Conservation (phyloP, 2,329 filamentous ascomycete genomes). For the Calonectria pteridis region DNA sequence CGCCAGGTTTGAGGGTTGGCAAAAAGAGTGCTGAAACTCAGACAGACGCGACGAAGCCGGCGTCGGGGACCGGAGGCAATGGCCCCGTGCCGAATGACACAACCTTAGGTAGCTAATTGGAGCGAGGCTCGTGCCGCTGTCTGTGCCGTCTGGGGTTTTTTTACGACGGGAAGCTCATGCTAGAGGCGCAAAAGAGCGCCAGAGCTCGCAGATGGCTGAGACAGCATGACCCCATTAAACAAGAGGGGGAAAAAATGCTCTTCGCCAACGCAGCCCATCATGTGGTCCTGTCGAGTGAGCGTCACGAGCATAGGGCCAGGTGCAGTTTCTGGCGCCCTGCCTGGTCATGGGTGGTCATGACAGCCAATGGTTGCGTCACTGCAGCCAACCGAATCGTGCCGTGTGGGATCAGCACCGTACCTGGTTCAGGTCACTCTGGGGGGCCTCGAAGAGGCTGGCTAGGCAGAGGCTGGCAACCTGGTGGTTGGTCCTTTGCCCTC, state of each 20-base stretch:
- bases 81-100: conserved; percentile 21
- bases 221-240: neutral
- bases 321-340: neutral
- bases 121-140: conserved; percentile 4
- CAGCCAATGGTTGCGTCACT: conserved; percentile 40
- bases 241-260: neutral
- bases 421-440: conserved; percentile 17
- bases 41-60: conserved; percentile 10
- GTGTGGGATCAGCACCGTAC: conserved; percentile 30
- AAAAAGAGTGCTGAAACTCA: conserved; percentile 20
- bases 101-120: neutral
- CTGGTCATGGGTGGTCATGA: conserved; percentile 26
- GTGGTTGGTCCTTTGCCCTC: neutral
- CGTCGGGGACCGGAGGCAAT: conserved; percentile 30
- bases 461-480: conserved; percentile 18
- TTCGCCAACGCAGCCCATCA: conserved; percentile 35
- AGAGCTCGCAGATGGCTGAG: neutral
- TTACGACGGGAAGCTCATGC: neutral
- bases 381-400: conserved; percentile 38
- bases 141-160: neutral
- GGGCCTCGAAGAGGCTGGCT: neutral
- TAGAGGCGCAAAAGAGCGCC: neutral
- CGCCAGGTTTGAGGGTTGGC: conserved; percentile 15
- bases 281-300: conserved; percentile 32
- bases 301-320: conserved; percentile 39